phyloP scores from a whole-genome alignment of 768 basidiomycete species.

The Trametes cubensis region DNA sequence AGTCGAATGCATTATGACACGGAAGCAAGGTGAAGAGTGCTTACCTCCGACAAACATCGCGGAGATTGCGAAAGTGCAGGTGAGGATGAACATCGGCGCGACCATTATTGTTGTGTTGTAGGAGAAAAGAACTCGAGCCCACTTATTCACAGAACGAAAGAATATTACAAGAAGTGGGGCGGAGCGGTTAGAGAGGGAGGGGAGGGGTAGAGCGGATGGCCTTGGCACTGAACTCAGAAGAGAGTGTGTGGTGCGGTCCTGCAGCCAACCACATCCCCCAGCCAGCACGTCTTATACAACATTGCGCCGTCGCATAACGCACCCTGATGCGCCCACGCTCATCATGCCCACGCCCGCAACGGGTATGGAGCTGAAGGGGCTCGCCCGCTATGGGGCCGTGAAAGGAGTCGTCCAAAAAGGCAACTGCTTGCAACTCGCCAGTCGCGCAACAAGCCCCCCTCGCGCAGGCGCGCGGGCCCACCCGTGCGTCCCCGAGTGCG shows the following conservation, averaged over 20 bases:
- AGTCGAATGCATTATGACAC: not conserved
- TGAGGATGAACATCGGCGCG: constrained; percentile 18
- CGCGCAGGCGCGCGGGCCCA: not conserved
- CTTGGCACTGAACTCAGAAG: not conserved
- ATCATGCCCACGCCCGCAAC: not conserved
- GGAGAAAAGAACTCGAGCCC: constrained; percentile 6
- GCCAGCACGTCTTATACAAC: constrained; percentile 10
- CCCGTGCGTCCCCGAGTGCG: not conserved
- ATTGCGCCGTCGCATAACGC: not conserved
- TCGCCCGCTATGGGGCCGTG: constrained; percentile 7
- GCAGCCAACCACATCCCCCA: not conserved
- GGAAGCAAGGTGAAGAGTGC: not conserved
- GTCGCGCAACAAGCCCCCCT: not conserved
- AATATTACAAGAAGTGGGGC: constrained; percentile 1
- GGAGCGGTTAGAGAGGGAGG: not conserved
- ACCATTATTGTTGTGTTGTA: constrained; percentile 11
- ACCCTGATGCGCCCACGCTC: not conserved
- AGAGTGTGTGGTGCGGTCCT: not conserved
- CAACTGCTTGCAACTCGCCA: not conserved
- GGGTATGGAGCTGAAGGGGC: not conserved
- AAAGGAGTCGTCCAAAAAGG: constrained; percentile 11
- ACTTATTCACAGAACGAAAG: constrained; percentile 15
- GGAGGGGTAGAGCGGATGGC: not conserved
- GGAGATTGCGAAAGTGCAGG: constrained; percentile 19
- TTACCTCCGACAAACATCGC: constrained; percentile 21